phyloP scores from a whole-genome alignment of 495 filamentous ascomycete species.

The Penicillium mononematosum region DNA sequence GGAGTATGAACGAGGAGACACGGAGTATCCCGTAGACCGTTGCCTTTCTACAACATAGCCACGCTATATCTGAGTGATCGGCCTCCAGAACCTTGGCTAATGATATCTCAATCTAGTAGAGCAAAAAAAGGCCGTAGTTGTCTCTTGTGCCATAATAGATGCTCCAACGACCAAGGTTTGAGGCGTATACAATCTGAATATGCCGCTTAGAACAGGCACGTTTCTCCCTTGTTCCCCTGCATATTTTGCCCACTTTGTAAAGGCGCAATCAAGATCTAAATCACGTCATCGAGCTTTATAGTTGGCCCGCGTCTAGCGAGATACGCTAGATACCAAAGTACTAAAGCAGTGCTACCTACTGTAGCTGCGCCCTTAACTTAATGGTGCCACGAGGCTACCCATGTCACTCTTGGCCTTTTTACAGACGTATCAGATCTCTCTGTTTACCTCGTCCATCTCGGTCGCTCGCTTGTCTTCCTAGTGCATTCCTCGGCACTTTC shows the following conservation, averaged over 20 bases:
- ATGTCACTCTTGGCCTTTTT: not conserved
- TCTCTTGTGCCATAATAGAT: not conserved
- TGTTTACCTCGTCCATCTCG: not conserved
- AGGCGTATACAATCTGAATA: not conserved
- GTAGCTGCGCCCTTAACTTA: not conserved
- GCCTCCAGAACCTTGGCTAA: not conserved
- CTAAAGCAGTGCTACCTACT: not conserved
- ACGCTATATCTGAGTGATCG: not conserved
- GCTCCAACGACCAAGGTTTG: not conserved
- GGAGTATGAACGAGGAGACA: not conserved
- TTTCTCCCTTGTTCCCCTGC: not conserved
- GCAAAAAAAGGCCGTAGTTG: no score
- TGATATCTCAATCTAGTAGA: not conserved
- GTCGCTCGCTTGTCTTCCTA: not conserved
- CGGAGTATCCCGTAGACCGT: not conserved
- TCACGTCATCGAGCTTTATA: constrained; percentile 29
- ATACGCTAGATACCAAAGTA: not conserved
- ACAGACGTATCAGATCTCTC: not conserved
- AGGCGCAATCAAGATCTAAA: constrained; percentile 40
- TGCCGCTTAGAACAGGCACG: constrained; percentile 4
- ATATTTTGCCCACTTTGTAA: constrained; percentile 6
- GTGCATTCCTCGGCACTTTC: not conserved
- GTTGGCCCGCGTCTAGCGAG: not conserved
- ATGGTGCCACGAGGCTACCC: not conserved
- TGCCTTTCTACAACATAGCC: not conserved